Percentiles rank a stretch among this genome's conserved stretches.
Evolutionary conservation across 805 yeast species (phyloP).

Genomic region (Saccharomycopsis capsularis): DNA sequence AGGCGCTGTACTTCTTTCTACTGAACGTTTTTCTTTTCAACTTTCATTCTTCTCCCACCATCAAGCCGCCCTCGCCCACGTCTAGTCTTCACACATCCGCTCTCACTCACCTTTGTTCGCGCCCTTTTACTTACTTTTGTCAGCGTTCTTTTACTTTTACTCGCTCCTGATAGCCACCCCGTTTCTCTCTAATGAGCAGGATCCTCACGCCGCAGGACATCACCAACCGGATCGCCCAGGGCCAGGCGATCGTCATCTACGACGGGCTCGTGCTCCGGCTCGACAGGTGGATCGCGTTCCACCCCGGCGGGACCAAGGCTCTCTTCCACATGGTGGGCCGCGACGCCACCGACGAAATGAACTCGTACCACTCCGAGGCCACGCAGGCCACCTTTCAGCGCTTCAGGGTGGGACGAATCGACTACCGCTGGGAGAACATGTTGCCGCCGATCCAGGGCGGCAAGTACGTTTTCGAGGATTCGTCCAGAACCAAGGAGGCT

Average conservation of each 20-base stretch:
- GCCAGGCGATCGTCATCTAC: constrained; percentile 65
- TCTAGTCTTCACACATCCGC: no score
- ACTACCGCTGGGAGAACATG: constrained; percentile 62
- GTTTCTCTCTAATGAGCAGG: no score
- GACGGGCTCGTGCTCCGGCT: constrained; percentile 53
- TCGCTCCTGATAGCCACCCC: no score
- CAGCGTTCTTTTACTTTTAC: no score
- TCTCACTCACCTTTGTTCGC: no score
- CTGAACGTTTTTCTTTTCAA: no score
- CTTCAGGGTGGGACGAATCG: constrained; percentile 61
- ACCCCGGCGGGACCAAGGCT: constrained; percentile 89
- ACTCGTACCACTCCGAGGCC: constrained; percentile 66
- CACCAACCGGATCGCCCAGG: constrained; percentile 54
- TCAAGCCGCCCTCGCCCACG: no score
- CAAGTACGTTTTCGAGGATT: constrained; percentile 28
- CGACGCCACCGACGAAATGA: constrained; percentile 89
- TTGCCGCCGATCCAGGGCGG: constrained; percentile 91
- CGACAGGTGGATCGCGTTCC: constrained; percentile 62
- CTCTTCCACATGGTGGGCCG: constrained; percentile 79
- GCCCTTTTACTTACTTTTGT: no score
- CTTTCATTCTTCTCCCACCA: no score
- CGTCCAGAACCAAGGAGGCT: background rate
- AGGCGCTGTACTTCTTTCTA: no score
- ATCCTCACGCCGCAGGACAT: constrained; percentile 42
- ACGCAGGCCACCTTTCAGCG: constrained; percentile 44